A percentile compares a stretch with the other conserved stretches of the same genome.
Conservation (phyloP, 2,329 filamentous ascomycete species). For the Phaeophleospora eucalypticola region DNA sequence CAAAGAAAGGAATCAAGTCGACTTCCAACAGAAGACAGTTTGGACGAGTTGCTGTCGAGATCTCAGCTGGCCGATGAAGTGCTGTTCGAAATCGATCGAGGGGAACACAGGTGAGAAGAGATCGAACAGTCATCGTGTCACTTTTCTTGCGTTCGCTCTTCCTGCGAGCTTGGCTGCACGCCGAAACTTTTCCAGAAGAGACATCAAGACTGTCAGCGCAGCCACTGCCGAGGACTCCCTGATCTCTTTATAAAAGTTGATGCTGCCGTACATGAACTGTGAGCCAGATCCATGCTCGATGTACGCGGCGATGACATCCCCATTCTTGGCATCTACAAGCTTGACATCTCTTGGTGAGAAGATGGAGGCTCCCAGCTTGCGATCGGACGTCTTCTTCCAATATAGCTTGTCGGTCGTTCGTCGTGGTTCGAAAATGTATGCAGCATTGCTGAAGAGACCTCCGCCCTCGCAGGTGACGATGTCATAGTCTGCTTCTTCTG, state of each 20-base stretch:
- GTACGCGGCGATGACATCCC: conserved; percentile 18
- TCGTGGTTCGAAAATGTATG: conserved; percentile 11
- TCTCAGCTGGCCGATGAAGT: no score
- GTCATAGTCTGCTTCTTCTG: conserved; percentile 15
- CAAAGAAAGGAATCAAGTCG: no score
- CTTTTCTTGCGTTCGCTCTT: no score
- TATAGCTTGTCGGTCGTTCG: conserved; percentile 5
- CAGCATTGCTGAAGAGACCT: conserved; percentile 10
- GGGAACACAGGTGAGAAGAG: no score
- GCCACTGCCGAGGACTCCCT: conserved; percentile 11
- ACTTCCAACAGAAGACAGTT: no score
- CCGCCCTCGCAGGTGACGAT: conserved; percentile 9
- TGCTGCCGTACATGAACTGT: conserved; percentile 11
- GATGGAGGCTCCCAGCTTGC: conserved; percentile 14
- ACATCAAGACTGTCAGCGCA: conserved; percentile 16
- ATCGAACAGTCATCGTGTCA: no score
- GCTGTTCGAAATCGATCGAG: no score
- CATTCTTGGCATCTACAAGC: conserved; percentile 14
- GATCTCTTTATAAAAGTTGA: conserved; percentile 7
- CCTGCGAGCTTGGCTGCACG: no score
- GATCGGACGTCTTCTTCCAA: conserved; percentile 15
- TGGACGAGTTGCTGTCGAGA: no score
- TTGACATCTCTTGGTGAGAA: conserved; percentile 15
- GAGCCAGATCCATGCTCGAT: conserved; percentile 10
- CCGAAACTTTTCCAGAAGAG: conserved; percentile 2